Evolutionary conservation across 805 yeast species (phyloP).

Genomic region (Alloascoidea hylecoeti): DNA sequence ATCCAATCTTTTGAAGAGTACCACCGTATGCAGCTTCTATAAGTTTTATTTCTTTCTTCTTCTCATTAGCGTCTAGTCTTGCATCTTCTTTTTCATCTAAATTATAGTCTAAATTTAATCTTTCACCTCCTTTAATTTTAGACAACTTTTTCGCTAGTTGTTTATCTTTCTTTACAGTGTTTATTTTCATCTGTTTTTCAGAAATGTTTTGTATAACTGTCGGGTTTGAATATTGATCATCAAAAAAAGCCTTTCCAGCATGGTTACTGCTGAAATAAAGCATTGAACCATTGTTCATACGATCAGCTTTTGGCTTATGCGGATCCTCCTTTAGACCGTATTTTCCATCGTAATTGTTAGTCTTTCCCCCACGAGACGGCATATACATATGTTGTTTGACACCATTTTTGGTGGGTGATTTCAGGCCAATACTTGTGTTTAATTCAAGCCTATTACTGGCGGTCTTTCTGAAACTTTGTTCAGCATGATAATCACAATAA

Average conservation of each 20-base stretch:
- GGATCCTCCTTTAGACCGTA: constrained; percentile 14
- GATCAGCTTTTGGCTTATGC: constrained; percentile 10
- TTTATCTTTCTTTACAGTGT: constrained; percentile 22
- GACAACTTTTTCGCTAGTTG: constrained; percentile 19
- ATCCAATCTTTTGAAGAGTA: constrained; percentile 12
- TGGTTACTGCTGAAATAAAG: constrained; percentile 23
- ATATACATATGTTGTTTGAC: constrained; percentile 19
- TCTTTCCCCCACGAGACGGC: constrained; percentile 22
- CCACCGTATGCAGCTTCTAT: constrained; percentile 5
- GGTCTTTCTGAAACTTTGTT: constrained; percentile 32
- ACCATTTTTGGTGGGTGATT: constrained; percentile 38
- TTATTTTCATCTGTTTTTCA: constrained; percentile 17
- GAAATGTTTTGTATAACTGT: constrained; percentile 22
- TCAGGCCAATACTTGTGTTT: constrained; percentile 40
- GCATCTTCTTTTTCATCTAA: constrained; percentile 9
- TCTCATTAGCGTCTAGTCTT: constrained; percentile 5
- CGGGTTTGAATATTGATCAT: constrained; percentile 34
- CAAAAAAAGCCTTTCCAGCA: constrained; percentile 35
- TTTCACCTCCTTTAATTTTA: constrained; percentile 13
- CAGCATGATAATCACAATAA: constrained; percentile 64
- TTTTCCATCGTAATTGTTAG: constrained; percentile 10
- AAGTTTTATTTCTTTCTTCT: constrained; percentile 8
- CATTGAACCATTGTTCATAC: constrained; percentile 12
- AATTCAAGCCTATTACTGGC: constrained; percentile 66
- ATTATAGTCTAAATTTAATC: constrained; percentile 8